A percentile compares a stretch with the other conserved stretches of the same genome.
Conservation (phyloP, 495 filamentous ascomycete genomes). For the Copromyces sp. region DNA sequence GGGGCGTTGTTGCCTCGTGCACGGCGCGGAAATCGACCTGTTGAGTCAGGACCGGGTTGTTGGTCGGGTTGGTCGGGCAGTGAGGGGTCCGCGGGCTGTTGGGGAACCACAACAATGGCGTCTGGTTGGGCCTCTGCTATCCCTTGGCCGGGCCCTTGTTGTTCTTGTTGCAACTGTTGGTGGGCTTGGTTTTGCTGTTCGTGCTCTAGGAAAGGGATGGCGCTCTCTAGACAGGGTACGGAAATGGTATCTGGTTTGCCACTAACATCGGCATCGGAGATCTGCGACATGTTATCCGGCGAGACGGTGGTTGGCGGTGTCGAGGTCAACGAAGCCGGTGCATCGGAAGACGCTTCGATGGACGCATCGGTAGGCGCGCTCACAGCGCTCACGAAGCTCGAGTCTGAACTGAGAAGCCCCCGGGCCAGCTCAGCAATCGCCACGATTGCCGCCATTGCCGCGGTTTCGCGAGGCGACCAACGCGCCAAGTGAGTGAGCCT, state of each 20-base stretch:
- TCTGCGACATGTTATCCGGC: slow-evolving; percentile 35
- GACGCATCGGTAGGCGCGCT: neutral
- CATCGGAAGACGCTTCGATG: slow-evolving; percentile 29
- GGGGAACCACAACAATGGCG: slow-evolving; percentile 29
- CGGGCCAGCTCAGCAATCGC: slow-evolving; percentile 12
- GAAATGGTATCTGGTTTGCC: slow-evolving; percentile 12
- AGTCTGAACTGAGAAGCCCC: slow-evolving; percentile 12
- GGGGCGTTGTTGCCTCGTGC: slow-evolving; percentile 34
- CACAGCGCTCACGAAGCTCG: slow-evolving; percentile 25
- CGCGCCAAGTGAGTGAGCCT: neutral
- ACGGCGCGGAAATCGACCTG: slow-evolving; percentile 31
- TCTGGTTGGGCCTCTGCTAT: slow-evolving; percentile 18
- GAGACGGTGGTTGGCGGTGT: slow-evolving; percentile 38
- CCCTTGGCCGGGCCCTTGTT: slow-evolving; percentile 9
- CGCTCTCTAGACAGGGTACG: slow-evolving; percentile 12
- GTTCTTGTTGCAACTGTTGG: slow-evolving; percentile 11
- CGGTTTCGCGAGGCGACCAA: neutral
- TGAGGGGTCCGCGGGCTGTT: neutral
- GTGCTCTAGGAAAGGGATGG: slow-evolving; percentile 8
- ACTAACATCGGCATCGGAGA: slow-evolving; percentile 25
- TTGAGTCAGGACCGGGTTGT: slow-evolving; percentile 1
- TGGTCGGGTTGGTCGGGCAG: neutral
- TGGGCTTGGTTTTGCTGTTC: slow-evolving; percentile 10
- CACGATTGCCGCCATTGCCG: slow-evolving; percentile 10
- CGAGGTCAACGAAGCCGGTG: slow-evolving; percentile 32